Evolutionary conservation across 228 moss, liverwort and hornwort genomes (phyloP).

Genomic region (Sphagnum fallax): DNA sequence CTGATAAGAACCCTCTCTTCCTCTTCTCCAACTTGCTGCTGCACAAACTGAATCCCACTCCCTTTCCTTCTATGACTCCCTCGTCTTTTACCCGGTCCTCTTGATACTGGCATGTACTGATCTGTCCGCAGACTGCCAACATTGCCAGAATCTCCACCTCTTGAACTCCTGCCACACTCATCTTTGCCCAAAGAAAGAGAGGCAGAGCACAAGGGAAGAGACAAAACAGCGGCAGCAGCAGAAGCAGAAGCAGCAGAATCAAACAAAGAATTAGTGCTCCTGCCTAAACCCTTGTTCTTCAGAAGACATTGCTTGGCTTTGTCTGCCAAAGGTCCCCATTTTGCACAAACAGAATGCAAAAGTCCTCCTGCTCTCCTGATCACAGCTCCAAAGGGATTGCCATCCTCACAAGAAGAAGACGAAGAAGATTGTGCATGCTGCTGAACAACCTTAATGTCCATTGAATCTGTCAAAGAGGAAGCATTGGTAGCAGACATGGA

Average conservation of each 20-base stretch:
- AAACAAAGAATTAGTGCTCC: not conserved
- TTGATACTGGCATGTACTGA: slow-evolving; percentile 22
- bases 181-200: slow-evolving; percentile 60
- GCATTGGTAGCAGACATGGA: too few species aligned
- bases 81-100: slow-evolving; percentile 10
- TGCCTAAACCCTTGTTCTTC: slow-evolving; percentile 12
- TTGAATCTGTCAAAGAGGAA: too few species aligned
- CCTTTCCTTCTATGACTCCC: slow-evolving; percentile 24
- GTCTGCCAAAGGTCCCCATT: slow-evolving; percentile 47
- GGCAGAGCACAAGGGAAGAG: slow-evolving; percentile 29
- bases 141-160: slow-evolving; percentile 9
- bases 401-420: not conserved
- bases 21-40: slow-evolving; percentile 38
- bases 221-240: too few species aligned
- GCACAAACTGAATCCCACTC: slow-evolving; percentile 44
- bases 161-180: slow-evolving; percentile 6
- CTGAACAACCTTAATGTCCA: too few species aligned
- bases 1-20: slow-evolving; percentile 94
- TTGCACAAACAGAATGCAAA: slow-evolving; percentile 44
- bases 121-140: slow-evolving; percentile 24
- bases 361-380: slow-evolving; percentile 58
- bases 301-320: slow-evolving; percentile 47
- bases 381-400: slow-evolving; percentile 37
- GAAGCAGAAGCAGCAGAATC: slow-evolving; percentile 16
- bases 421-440: too few species aligned